Evolutionary conservation across 495 filamentous ascomycete species (phyloP).

Genomic region (Penicillium cataractarum): DNA sequence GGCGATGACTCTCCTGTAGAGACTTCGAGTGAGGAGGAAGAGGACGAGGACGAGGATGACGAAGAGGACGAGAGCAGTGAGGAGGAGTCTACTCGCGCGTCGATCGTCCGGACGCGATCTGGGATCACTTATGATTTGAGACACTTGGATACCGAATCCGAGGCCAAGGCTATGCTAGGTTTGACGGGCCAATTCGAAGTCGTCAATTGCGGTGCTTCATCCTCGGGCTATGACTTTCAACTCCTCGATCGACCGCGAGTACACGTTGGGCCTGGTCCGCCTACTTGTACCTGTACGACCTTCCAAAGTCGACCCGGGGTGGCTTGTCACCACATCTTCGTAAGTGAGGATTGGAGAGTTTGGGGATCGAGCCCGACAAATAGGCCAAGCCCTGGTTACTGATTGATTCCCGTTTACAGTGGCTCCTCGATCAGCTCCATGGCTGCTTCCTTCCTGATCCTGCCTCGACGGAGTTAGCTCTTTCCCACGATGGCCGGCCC

Average conservation of each 20-base stretch:
- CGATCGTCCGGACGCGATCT: constrained; percentile 36
- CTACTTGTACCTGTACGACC: constrained; percentile 44
- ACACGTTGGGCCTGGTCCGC: constrained; percentile 31
- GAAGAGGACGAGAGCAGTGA: constrained; percentile 25
- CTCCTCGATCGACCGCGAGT: constrained; percentile 40
- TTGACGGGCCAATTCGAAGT: constrained; percentile 42
- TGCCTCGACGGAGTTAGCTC: constrained; percentile 30
- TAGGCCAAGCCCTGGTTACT: background rate
- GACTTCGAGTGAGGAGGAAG: constrained; percentile 20
- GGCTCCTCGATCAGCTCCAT: constrained; percentile 52
- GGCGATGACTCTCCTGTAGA: constrained; percentile 18
- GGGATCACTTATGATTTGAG: constrained; percentile 50
- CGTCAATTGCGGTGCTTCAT: constrained; percentile 36
- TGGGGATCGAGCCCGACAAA: background rate
- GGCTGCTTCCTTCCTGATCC: constrained; percentile 34
- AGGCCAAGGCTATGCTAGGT: constrained; percentile 42
- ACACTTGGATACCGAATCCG: constrained; percentile 37
- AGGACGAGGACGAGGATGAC: constrained; percentile 22
- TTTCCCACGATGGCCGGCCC: constrained; percentile 41
- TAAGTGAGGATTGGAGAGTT: constrained; percentile 30
- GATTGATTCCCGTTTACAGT: constrained; percentile 29
- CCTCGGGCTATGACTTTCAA: constrained; percentile 42
- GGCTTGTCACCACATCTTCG: constrained; percentile 53
- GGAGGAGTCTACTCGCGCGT: constrained; percentile 23
- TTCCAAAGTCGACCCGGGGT: constrained; percentile 36